Evolutionary conservation across 2,329 filamentous ascomycete species (phyloP).

Genomic region (Trichocomaceae sp.): DNA sequence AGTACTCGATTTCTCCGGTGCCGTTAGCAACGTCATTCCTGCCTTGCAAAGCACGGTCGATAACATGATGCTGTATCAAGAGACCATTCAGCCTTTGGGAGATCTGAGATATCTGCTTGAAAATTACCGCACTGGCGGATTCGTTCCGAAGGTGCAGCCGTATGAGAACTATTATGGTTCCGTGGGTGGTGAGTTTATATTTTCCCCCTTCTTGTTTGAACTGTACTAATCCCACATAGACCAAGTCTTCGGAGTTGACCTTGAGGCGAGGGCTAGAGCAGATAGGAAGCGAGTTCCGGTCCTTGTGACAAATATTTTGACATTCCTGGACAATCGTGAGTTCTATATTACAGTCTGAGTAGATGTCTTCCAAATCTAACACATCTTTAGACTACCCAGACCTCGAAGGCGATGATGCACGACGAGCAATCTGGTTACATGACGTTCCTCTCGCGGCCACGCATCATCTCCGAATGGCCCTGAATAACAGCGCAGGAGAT

Average conservation of each 20-base stretch:
- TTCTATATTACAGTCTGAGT: background rate
- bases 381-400: slow-evolving; percentile 68
- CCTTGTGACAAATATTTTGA: slow-evolving; percentile 86
- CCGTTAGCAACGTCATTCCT: slow-evolving; percentile 95
- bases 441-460: slow-evolving; percentile 81
- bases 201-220: slow-evolving; percentile 11
- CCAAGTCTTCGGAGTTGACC: slow-evolving; percentile 94
- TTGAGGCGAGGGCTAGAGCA: slow-evolving; percentile 87
- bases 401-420: slow-evolving; percentile 88
- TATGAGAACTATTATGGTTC: slow-evolving; percentile 99
- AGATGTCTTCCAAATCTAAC: background rate
- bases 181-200: slow-evolving; percentile 57
- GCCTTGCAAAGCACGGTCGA: slow-evolving; percentile 92
- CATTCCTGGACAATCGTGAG: slow-evolving; percentile 79
- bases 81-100: slow-evolving; percentile 88
- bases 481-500: slow-evolving; percentile 83
- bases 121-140: slow-evolving; percentile 92
- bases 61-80: slow-evolving; percentile 98
- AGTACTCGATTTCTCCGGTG: slow-evolving; percentile 92
- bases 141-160: slow-evolving; percentile 79
- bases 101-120: slow-evolving; percentile 92
- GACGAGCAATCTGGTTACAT: slow-evolving; percentile 86
- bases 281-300: slow-evolving; percentile 94
- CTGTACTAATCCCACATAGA: slow-evolving; percentile 43
- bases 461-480: slow-evolving; percentile 70